phyloP scores from a whole-genome alignment of 179 eudicot genomes.

The Spinacia oleracea region DNA sequence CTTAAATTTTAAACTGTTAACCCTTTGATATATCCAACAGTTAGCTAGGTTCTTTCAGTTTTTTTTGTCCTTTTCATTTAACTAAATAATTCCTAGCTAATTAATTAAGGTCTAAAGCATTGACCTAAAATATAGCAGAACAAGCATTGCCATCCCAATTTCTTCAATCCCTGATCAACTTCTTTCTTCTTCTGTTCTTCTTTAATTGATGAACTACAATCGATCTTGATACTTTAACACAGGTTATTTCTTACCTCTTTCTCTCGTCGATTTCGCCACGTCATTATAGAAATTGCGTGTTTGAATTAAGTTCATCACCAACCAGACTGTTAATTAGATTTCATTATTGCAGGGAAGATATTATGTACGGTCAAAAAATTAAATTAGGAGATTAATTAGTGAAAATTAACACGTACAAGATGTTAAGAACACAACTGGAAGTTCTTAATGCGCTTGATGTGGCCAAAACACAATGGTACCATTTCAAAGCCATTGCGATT shows the following conservation, averaged over 20 bases:
- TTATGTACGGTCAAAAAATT: no score
- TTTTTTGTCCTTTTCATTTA: no score
- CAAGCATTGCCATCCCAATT: background rate
- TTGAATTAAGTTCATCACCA: background rate
- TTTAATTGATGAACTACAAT: no score
- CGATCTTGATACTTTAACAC: background rate
- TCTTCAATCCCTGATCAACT: background rate
- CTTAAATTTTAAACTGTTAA: no score
- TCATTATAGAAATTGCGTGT: background rate
- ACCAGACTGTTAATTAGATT: no score
- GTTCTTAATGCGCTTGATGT: background rate
- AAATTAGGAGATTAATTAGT: no score
- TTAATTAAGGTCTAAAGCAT: background rate
- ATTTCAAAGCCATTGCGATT: background rate
- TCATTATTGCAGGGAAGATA: no score
- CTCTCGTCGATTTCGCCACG: background rate
- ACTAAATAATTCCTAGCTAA: no score
- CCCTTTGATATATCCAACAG: no score
- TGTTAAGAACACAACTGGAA: background rate
- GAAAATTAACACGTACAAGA: no score
- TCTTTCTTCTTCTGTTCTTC: background rate
- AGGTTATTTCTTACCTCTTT: background rate
- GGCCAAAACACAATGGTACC: slow-evolving; percentile 7
- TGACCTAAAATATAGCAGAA: background rate
- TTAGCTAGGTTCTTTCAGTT: no score